Base-by-base conservation (phyloP, 2,329 filamentous ascomycete species). In the Sarocladium kiliense region DNA sequence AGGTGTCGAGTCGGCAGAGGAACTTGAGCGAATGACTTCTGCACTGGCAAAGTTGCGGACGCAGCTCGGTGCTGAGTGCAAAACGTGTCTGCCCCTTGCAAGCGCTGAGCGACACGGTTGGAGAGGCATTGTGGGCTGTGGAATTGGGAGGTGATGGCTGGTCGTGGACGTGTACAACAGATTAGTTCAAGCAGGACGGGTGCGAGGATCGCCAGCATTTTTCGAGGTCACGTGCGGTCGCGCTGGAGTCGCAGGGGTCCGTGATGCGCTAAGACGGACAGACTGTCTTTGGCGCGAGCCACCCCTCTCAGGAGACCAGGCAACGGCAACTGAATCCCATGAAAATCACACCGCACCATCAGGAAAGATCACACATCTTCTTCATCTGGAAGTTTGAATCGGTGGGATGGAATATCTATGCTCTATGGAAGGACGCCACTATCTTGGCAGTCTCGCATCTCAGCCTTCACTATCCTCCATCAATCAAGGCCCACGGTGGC, bases 101-200 rank as follows among this genome's bases (percentile, higher is more conserved):
- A 72, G 60, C 55, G 60, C 58, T 32, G 65, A 58, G 54, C 69
- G 69, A 58, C 66, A 68, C 41, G 64, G 62, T 62, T 65, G 69
- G 21, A 71, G 65, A 36, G 66, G 63, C 69, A 71, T 71, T 61
- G 58, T 51, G 58, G 44, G 36, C 32, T 36, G 39, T 45, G 47
- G 19, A n/a, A 11, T 18, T 16, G 25, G 3, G 4, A 23, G 10
- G 21, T 27, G 50, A 4, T 30, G 25, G 18, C 23, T 53, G 19
- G 21, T 53, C 36, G 30, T 41, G 14, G 19, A 39, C 23, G 21
- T 41, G 19, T 10, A 18, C 19, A n/a, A 27, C 11, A 26, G 19
- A 18, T 26, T 32, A 21, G 23, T 11, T 41, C 19, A 19, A 53
- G 19, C 9, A 41, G 14, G 21, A 41, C 32, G 16, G 34, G 42